phyloP scores from a whole-genome alignment of 2,329 filamentous ascomycete genomes.

The Claviceps monticola region DNA sequence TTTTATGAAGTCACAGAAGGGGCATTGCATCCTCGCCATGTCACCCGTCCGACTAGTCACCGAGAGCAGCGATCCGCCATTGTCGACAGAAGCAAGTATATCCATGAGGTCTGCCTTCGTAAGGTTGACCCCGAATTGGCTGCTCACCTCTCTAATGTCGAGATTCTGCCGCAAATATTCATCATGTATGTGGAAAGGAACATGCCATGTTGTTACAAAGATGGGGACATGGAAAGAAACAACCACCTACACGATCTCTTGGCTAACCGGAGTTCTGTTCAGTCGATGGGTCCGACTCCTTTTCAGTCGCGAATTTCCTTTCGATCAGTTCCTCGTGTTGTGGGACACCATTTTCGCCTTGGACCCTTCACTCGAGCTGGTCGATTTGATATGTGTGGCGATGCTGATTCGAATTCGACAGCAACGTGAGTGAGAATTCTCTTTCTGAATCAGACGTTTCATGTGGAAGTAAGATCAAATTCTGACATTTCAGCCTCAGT shows the following conservation, averaged over 20 bases:
- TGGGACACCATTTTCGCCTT: slow-evolving; percentile 90
- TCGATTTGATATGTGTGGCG: slow-evolving; percentile 83
- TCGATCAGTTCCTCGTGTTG: slow-evolving; percentile 66
- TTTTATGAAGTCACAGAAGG: slow-evolving; percentile 60
- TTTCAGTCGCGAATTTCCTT: slow-evolving; percentile 86
- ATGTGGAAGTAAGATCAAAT: background rate
- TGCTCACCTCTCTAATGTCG: slow-evolving; percentile 64
- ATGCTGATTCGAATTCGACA: slow-evolving; percentile 90
- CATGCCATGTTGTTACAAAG: background rate
- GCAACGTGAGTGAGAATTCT: slow-evolving; percentile 47
- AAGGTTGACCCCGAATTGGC: slow-evolving; percentile 75
- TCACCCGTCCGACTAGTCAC: slow-evolving; percentile 11
- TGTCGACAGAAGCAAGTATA: slow-evolving; percentile 70
- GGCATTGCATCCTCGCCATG: slow-evolving; percentile 3
- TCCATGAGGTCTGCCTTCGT: slow-evolving; percentile 70
- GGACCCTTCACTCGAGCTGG: slow-evolving; percentile 63
- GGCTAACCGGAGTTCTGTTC: background rate
- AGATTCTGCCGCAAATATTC: slow-evolving; percentile 93
- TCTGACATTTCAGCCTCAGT: slow-evolving; percentile 36
- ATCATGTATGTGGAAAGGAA: slow-evolving; percentile 50
- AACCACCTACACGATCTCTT: background rate
- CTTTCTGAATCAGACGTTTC: background rate
- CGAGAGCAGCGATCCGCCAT: slow-evolving; percentile 41
- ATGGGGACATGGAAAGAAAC: background rate
- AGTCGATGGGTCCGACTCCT: slow-evolving; percentile 88